Percentiles rank a stretch among this genome's conserved stretches.
These are phyloP conservation scores for Chlorella sp. DNA, from an alignment of 139 green algal genomes.

Conservation along the genomic window DNA sequence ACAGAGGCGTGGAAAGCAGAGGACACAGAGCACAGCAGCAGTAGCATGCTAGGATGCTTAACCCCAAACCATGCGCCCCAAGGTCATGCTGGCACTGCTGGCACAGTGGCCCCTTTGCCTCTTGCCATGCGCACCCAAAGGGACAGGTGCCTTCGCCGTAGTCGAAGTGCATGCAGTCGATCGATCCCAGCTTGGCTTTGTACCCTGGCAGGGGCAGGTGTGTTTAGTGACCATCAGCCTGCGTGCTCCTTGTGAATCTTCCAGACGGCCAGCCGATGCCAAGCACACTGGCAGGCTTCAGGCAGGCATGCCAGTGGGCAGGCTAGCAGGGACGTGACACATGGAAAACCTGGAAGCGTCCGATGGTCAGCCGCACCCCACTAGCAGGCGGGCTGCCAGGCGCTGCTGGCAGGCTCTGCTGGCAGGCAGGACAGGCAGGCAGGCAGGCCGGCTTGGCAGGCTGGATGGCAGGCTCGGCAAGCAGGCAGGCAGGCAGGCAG, in stretches of 20 bases:
- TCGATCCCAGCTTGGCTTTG: constrained; percentile 57
- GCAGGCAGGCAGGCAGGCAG: background rate
- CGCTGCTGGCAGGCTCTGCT: background rate
- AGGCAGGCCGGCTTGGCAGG: background rate
- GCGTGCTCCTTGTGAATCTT: background rate
- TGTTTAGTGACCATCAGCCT: background rate
- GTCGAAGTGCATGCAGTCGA: constrained; percentile 73
- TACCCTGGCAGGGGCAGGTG: constrained; percentile 49
- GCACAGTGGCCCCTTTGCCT: too few relatives aligned
- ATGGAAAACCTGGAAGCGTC: too few relatives aligned
- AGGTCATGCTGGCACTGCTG: background rate
- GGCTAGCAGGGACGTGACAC: too few relatives aligned
- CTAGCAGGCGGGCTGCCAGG: too few relatives aligned
- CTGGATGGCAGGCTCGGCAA: too few relatives aligned
- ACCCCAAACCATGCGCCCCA: background rate
- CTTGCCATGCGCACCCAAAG: constrained; percentile 76
- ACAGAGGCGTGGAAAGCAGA: background rate
- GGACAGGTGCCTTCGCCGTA: constrained; percentile 70
- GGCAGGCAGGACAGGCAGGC: background rate
- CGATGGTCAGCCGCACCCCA: too few relatives aligned
- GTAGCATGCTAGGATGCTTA: background rate
- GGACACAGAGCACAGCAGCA: too few relatives aligned
- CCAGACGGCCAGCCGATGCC: too few relatives aligned
- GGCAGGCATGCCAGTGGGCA: too few relatives aligned
- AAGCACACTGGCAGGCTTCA: too few relatives aligned